Base-by-base conservation (phyloP, 192 early-diverging fungal genomes). In the Powellomyces hirtus region DNA sequence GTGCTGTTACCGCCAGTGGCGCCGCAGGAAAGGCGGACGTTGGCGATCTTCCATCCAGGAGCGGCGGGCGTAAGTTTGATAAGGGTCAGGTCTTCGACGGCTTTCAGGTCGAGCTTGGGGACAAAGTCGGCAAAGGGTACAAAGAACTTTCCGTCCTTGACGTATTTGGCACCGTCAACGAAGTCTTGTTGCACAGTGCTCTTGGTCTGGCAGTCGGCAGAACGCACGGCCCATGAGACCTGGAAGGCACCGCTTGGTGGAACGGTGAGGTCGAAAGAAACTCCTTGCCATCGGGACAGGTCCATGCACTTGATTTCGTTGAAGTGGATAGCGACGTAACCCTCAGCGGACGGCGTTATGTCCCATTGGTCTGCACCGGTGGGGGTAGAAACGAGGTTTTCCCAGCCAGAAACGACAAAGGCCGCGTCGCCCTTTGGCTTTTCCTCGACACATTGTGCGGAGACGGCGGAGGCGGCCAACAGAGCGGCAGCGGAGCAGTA, bases 261-360 rank as follows among this genome's bases (percentile, higher is more conserved):
- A 8, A 24, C 55, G 13, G 44, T 49, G 16, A 59, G 18, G 42
- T 68, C 57, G 42, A 68, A 68, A 4, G 53, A 5, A 2, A 68
- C 55, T 20, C 66, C 66, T n/a, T 33, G 26, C 26, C 31, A 68
- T 6, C 20, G 20, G 38, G 66, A 68, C 4, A 68, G 56, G 26
- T 58, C 53, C 13, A 18, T 20, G 40, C 66, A 68, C 66, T 68
- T 68, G 3, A n/a, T n/a, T 6, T 16, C 46, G 42, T 68, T 59
- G 45, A 59, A 68, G 66, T 68, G 66, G 18, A 68, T 33, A 11
- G 66, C 53, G 30, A 68, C 44, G 56, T 59, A 68, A 30, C 66
- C 57, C n/a, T 38, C 7, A 37, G 66, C 24, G 38, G 33, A 4
- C 3, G 52, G 50, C 1, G 38, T 3, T 8, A 66, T 33, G 29